These are phyloP conservation scores for Sporisorium reilianum DNA, from an alignment of 1,284 basidiomycete genomes.

Conservation along the genomic window DNA sequence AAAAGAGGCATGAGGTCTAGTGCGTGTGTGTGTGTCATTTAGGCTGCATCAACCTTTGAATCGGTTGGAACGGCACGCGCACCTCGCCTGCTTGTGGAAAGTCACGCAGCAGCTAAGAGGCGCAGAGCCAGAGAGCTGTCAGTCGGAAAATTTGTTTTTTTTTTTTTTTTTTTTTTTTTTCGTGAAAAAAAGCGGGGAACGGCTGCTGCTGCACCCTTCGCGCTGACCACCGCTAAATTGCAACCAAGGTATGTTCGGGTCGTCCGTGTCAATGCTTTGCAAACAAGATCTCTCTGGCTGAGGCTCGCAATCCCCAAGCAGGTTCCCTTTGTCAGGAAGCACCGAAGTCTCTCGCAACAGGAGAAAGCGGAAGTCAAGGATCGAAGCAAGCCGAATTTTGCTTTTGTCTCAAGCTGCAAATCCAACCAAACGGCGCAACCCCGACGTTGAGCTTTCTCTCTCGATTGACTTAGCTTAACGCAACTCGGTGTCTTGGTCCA, in stretches of 20 bases:
- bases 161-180: no score
- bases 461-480: background rate
- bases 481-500: background rate
- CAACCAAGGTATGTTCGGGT: background rate
- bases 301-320: no score
- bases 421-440: background rate
- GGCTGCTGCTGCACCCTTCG: background rate
- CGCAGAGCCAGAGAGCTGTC: conserved; percentile 3
- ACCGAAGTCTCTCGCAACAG: no score
- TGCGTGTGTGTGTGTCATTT: conserved; percentile 16
- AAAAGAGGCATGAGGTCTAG: conserved; percentile 16
- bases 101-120: background rate
- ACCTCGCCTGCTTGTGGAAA: background rate
- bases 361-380: background rate
- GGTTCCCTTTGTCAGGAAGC: no score
- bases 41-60: conserved; percentile 11
- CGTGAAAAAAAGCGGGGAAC: no score
- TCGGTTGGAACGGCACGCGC: conserved; percentile 15
- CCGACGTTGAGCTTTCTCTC: background rate
- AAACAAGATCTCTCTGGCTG: no score
- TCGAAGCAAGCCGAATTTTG: background rate
- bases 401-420: background rate
- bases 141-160: background rate
- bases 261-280: background rate
- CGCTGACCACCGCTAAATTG: background rate